Evolutionary conservation across 225 moss, liverwort and hornwort species (phyloP), one percentile per base, ranked within the genome.

Genomic region (Pseudisothecium myosuroides): DNA sequence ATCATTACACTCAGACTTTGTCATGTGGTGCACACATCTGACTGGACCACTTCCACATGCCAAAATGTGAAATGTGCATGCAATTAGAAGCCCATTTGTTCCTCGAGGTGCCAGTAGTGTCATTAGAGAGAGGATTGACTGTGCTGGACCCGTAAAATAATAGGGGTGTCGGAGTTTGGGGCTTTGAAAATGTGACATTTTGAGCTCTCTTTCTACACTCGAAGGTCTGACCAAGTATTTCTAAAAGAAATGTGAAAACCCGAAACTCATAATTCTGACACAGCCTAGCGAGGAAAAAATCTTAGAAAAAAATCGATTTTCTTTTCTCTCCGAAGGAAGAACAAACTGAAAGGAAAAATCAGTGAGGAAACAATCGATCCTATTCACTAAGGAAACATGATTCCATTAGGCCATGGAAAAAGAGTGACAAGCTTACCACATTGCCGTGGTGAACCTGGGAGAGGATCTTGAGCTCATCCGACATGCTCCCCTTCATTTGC

Each of bases 361-460:
- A n/a, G n/a, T n/a, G n/a, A n/a, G n/a, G n/a, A n/a, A n/a, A n/a
- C n/a, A n/a, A n/a, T 58, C 81, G 49, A 10, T 71, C 32, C 39
- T 9, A 12, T 62, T 72, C 72, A 29, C 28, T 34, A 11, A n/a
- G 15, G 37, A 59, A 69, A 67, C 59, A 34, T 66, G 37, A 54
- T 34, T 32, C 15, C 74, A 78, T 58, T 60, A 66, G 22, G 67
- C 17, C 63, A 49, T 34, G 34, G 31, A 15, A n/a, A 49, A 60
- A 47, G 26, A 34, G 62, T 29, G 39, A 65, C 64, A 59, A 67
- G 71, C 36, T 88, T 83, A 92, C 95, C 87, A 97, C 92, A 89
- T 96, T 98, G 85, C 91, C 93, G 75, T 98, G 98, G 71, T 98
- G 98, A 85, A 98, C 95, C 87, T 94, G 93, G 74, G 92, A 94